Conservation (phyloP, 2,329 filamentous ascomycete species). For the Pseudonectria foliicola region DNA sequence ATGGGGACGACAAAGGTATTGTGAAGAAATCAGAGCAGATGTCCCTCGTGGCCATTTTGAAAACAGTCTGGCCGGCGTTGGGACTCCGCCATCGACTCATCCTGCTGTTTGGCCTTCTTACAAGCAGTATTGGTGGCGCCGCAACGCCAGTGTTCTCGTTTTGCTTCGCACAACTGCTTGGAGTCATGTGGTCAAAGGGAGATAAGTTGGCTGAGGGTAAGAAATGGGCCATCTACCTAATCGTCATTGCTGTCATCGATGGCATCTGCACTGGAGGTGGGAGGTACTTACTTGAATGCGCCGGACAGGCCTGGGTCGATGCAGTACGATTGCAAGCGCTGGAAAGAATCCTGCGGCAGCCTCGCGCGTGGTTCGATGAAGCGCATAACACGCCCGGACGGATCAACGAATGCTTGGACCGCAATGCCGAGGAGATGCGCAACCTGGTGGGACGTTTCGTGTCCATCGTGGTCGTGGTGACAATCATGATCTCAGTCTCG, state of each 20-base stretch:
- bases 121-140: slow-evolving; percentile 57
- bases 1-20: too few relatives aligned
- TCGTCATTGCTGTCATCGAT: slow-evolving; percentile 61
- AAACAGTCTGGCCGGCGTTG: slow-evolving; percentile 64
- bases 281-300: slow-evolving; percentile 64
- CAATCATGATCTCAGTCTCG: slow-evolving; percentile 60
- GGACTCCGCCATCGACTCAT: slow-evolving; percentile 40
- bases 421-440: slow-evolving; percentile 80
- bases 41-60: slow-evolving; percentile 21
- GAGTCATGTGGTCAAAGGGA: slow-evolving; percentile 55
- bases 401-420: slow-evolving; percentile 67
- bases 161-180: slow-evolving; percentile 64
- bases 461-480: slow-evolving; percentile 59
- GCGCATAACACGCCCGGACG: slow-evolving; percentile 55
- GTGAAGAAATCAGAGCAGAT: slow-evolving; percentile 2
- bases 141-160: slow-evolving; percentile 70
- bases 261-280: slow-evolving; percentile 57
- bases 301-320: slow-evolving; percentile 72
- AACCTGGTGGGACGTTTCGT: slow-evolving; percentile 74
- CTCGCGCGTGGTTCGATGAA: slow-evolving; percentile 69
- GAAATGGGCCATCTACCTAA: slow-evolving; percentile 63
- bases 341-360: slow-evolving; percentile 64
- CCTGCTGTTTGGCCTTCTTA: slow-evolving; percentile 53
- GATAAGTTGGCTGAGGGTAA: slow-evolving; percentile 44
- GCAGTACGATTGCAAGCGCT: slow-evolving; percentile 61